Evolutionary conservation across 2,329 filamentous ascomycete genomes (phyloP), one percentile per base, ranked within the genome.

Genomic region (Aspergillus tamarii): DNA sequence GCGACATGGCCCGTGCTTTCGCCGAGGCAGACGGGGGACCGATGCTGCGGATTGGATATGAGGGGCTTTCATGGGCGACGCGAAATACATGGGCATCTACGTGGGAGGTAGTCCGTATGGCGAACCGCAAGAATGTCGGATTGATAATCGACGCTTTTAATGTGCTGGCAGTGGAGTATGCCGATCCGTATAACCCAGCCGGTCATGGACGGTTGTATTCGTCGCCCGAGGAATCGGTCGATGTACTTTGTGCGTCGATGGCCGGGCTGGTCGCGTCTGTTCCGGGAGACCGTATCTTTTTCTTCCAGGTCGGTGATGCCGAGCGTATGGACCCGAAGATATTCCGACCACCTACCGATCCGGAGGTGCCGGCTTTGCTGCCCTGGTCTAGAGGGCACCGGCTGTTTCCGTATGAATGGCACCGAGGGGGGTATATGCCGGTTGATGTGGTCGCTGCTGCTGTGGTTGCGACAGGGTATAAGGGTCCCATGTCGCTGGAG

Each of bases 141-240:
- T 57, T 77, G 48, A 69, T 76, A n/a, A 21, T 76, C 3, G 75
- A 77, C 59, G 69, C 74, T 0, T 77, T 76, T 56, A 75, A 77
- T 55, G 62, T 76, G 2, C 66, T 77, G 1, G 74, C 73, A 0
- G 75, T 75, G 12, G 74, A 76, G 45, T 77, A 70, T 57, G 75
- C 75, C 4, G 69, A 77, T 55, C 74, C 73, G 1, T 72, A 72
- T 45, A 72, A 76, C 48, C 67, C 68, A 1, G 72, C 59, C 0
- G 72, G 72, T 1, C 73, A 76, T 61, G 75, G 74, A 1, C 67
- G 74, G 12, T 64, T 76, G 1, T 73, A 72, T 50, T 26, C 71
- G 0, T 73, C 72, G 1, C 16, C 73, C 0, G 62, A 71, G 30
- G 73, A 75, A 28, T 75, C 75, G 2, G 55, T 73, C 0, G 64